Evolutionary conservation across 2,329 filamentous ascomycete genomes (phyloP), one percentile per base, ranked within the genome.

Genomic region (Talaromyces atroroseus): DNA sequence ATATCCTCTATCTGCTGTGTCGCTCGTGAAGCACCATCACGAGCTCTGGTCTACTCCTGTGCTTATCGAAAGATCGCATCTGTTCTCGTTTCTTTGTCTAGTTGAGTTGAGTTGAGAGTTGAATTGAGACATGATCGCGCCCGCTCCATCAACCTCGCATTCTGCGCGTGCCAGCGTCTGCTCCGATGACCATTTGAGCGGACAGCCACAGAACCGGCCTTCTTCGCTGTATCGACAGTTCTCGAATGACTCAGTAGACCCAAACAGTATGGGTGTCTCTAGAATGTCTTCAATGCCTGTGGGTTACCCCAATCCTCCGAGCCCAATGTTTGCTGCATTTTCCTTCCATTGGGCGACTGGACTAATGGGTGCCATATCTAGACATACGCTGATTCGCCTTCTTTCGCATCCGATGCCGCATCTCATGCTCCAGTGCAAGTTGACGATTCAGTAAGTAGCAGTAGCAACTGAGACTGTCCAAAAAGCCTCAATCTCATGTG

Each of bases 401-500:
- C 45, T 18, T 57, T 54, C 8, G 36, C 45, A n/a, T 42, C 56
- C 23, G 50, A 54, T 10, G 18, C 32, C 2, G 46, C 16, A 16
- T 45, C 50, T 10, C 20, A 48, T 14, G 7, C n/a, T 3, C 40
- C 56, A 2, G 11, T 54, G 4, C 40, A 54, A 12, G 5, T 47
- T 14, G 56, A 54, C 12, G 51, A 58, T n/a, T 20, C 38, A 7
- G 56, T 58, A 50, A 38, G 56, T 54, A 24, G 29, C n/a, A 26
- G 14, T 4, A 21, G 14, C 21, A n/a, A 16, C 12, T n/a, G 7
- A 18, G 36, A 26, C 29, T 29, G 8, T 16, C 10, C 23, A 18
- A 44, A 5, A 44, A 36, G 2, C 32, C n/a, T 29, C 24, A 26
- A 14, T 12, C 49, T 52, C n/a, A 52, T 36, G 2, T 3, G 20